These are phyloP conservation scores for Conticribra weissflogii DNA, from an alignment of 108 stramenopile species.

Conservation along the genomic window DNA sequence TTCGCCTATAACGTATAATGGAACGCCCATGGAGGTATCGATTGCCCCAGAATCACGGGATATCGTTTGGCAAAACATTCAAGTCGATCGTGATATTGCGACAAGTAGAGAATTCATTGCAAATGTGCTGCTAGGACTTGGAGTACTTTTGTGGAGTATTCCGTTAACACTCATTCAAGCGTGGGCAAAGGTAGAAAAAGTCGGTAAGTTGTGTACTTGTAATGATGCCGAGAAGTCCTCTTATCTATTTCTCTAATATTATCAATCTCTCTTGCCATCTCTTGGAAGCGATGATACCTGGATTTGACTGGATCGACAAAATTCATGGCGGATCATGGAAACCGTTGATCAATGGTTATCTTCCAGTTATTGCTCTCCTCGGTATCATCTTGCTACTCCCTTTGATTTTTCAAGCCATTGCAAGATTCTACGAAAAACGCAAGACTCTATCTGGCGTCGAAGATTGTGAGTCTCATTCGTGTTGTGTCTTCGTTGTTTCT, in stretches of 20 bases:
- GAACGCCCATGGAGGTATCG: constrained; percentile 42
- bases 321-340: constrained; percentile 30
- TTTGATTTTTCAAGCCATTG: constrained; percentile 49
- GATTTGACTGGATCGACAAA: constrained; percentile 43
- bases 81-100: constrained; percentile 46
- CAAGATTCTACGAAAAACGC: constrained; percentile 55
- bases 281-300: constrained; percentile 43
- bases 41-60: constrained; percentile 61
- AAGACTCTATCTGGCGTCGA: constrained; percentile 59
- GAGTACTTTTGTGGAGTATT: constrained; percentile 57
- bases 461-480: constrained; percentile 36
- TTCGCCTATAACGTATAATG: constrained; percentile 50
- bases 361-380: constrained; percentile 62
- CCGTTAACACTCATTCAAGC: constrained; percentile 60
- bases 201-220: constrained; percentile 43
- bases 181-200: constrained; percentile 53
- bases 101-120: constrained; percentile 41
- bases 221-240: constrained; percentile 38
- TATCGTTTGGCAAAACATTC: constrained; percentile 58
- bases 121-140: constrained; percentile 46
- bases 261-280: too few species aligned
- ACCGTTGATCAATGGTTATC: constrained; percentile 58
- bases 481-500: neutral
- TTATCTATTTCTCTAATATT: too few species aligned
- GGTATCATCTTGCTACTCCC: constrained; percentile 58